Conservation (phyloP, 768 basidiomycete species). For the Hebeloma cylindrosporum region DNA sequence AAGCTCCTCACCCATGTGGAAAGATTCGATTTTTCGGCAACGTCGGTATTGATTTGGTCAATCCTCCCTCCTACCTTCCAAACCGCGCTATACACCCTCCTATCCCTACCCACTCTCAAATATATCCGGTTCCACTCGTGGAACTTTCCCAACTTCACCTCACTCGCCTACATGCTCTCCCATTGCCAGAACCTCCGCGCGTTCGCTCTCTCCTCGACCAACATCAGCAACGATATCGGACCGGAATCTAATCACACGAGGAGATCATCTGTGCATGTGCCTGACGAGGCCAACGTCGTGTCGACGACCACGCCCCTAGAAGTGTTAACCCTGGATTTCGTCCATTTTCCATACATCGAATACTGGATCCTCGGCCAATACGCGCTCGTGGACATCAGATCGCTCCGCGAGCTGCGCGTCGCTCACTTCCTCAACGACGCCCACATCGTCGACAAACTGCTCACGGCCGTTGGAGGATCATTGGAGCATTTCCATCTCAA, state of each 20-base stretch:
- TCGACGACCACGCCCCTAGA: conserved; percentile 22
- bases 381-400: conserved; percentile 33
- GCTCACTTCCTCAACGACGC: conserved; percentile 42
- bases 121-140: conserved; percentile 42
- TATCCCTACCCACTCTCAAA: conserved; percentile 34
- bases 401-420: conserved; percentile 42
- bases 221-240: conserved; percentile 25
- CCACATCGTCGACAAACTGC: conserved; percentile 34
- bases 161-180: conserved; percentile 34
- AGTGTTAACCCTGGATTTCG: conserved; percentile 42
- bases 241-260: conserved; percentile 9
- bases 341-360: conserved; percentile 36
- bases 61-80: conserved; percentile 35
- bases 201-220: conserved; percentile 37
- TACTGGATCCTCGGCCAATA: conserved; percentile 37
- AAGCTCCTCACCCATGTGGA: conserved; percentile 36
- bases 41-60: conserved; percentile 37
- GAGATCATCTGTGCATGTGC: neutral
- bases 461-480: conserved; percentile 33
- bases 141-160: conserved; percentile 36
- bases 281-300: conserved; percentile 9
- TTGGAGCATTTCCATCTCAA: conserved; percentile 46
- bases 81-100: conserved; percentile 34
- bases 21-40: conserved; percentile 38
- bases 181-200: conserved; percentile 36